Percentiles rank a stretch among this genome's conserved stretches.
Conservation (phyloP, 164 flowering plant species). For the Tinospora cordifolia region DNA sequence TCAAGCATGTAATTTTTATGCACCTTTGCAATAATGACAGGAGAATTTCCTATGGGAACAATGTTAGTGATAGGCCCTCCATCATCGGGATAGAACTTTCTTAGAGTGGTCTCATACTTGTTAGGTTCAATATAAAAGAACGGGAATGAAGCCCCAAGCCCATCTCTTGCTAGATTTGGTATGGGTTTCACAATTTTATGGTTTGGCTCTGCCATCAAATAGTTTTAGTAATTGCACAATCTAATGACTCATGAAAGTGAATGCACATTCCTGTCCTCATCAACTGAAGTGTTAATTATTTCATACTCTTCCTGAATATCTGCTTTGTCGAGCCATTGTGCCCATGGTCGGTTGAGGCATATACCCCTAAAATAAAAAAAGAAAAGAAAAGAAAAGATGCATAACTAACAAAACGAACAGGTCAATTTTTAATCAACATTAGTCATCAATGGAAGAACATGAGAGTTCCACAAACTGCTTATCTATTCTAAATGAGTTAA, state of each 20-base stretch:
- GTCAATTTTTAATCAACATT: not conserved
- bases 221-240: not conserved
- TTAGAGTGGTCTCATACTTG: slow-evolving; percentile 57
- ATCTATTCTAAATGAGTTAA: too few relatives aligned
- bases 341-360: slow-evolving; percentile 98
- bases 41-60: slow-evolving; percentile 96
- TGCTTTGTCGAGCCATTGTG: slow-evolving; percentile 95
- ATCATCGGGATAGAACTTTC: slow-evolving; percentile 80
- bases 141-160: slow-evolving; percentile 90
- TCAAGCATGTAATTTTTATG: not conserved
- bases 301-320: slow-evolving; percentile 91
- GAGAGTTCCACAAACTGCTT: too few relatives aligned
- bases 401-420: not conserved
- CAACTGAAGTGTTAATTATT: slow-evolving; percentile 8
- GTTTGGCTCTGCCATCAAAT: slow-evolving; percentile 87
- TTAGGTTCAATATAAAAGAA: too few relatives aligned
- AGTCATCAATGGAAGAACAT: too few relatives aligned
- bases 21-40: slow-evolving; percentile 88
- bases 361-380: slow-evolving; percentile 75
- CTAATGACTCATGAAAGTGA: not conserved
- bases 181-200: slow-evolving; percentile 94
- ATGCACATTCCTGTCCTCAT: not conserved
- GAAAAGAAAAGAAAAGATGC: not conserved
- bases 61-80: slow-evolving; percentile 84
- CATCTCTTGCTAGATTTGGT: slow-evolving; percentile 75